These are phyloP conservation scores for Trebouxia gelatinosa DNA, from an alignment of 163 green algal species.

Conservation along the genomic window DNA sequence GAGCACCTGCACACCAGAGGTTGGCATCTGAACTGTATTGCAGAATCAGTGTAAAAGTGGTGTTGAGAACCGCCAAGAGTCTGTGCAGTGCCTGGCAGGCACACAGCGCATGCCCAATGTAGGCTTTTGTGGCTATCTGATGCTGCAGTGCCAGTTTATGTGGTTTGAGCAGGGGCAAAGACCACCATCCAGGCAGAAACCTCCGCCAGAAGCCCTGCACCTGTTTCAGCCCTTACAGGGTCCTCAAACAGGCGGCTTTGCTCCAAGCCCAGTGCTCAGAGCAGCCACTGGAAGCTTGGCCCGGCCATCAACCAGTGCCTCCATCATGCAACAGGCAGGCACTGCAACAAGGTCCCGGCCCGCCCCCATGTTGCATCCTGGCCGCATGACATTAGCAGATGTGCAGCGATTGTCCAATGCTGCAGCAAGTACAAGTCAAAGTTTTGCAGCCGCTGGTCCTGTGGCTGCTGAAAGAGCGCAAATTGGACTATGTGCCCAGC, in stretches of 20 bases:
- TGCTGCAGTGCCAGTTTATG: not conserved
- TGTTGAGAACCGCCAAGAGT: no score
- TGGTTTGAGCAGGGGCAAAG: constrained; percentile 7
- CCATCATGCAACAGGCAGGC: constrained; percentile 4
- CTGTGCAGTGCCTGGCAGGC: no score
- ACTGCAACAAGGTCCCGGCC: not conserved
- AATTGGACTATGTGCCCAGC: not conserved
- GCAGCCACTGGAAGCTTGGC: not conserved
- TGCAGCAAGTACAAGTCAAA: constrained; percentile 5
- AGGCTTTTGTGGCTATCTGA: not conserved
- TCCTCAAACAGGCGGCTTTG: not conserved
- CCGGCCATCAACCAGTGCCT: constrained; percentile 19
- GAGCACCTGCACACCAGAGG: not conserved
- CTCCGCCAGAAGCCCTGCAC: constrained; percentile 25
- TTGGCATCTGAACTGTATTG: not conserved
- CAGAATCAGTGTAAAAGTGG: not conserved
- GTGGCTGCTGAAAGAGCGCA: not conserved
- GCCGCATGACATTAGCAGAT: constrained; percentile 19
- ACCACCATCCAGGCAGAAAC: constrained; percentile 26
- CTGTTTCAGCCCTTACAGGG: constrained; percentile 18
- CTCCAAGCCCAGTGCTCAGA: constrained; percentile 12
- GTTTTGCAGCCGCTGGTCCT: not conserved
- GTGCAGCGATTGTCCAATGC: constrained; percentile 7
- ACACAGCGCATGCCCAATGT: not conserved
- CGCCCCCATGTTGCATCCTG: not conserved